Conservation (phyloP, 805 yeast genomes). For the Suhomyces xylopsoci region DNA sequence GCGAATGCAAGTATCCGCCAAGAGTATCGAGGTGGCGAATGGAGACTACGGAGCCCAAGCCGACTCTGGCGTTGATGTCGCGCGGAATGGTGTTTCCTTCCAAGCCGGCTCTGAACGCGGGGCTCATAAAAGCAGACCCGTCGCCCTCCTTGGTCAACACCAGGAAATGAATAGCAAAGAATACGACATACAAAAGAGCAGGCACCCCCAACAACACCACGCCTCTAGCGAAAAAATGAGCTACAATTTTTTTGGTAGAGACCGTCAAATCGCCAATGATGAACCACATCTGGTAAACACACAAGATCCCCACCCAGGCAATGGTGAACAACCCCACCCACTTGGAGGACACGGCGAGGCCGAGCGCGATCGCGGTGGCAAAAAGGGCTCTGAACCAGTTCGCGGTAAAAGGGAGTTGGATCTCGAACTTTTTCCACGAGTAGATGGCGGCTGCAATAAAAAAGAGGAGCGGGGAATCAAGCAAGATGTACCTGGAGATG, state of each 20-base stretch:
- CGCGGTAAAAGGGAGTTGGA: constrained; percentile 56
- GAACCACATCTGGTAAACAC: constrained; percentile 66
- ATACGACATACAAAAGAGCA: constrained; percentile 47
- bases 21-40: constrained; percentile 66
- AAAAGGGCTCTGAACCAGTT: constrained; percentile 59
- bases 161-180: constrained; percentile 63
- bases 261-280: constrained; percentile 66
- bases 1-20: constrained; percentile 86
- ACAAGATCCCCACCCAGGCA: constrained; percentile 69
- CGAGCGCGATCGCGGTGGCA: constrained; percentile 67
- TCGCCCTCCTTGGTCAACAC: constrained; percentile 61
- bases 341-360: constrained; percentile 70
- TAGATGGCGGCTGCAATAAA: constrained; percentile 72
- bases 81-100: constrained; percentile 59
- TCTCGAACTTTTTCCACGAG: constrained; percentile 63
- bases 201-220: constrained; percentile 58
- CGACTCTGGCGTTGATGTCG: constrained; percentile 61
- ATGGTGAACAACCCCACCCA: constrained; percentile 85
- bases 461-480: constrained; percentile 74
- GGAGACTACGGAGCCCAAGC: constrained; percentile 65
- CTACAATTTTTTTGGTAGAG: constrained; percentile 39
- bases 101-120: constrained; percentile 67
- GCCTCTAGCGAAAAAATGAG: constrained; percentile 53
- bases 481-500: constrained; percentile 67
- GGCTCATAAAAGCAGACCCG: constrained; percentile 67